phyloP scores from a whole-genome alignment of 805 yeast species.

The Candida ficus region DNA sequence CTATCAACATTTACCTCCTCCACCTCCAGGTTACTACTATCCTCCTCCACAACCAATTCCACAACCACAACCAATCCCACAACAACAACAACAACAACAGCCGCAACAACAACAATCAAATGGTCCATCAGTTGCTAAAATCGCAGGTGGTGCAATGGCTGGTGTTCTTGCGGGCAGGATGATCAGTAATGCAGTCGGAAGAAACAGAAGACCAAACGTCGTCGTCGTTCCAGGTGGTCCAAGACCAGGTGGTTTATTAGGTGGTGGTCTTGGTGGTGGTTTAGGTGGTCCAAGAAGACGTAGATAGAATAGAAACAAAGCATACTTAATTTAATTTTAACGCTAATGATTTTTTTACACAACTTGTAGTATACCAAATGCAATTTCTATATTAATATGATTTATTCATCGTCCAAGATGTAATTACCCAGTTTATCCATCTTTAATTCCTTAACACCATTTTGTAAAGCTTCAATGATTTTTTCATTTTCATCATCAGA shows the following conservation, averaged over 20 bases:
- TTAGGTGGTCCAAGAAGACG: not conserved
- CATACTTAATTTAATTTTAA: too few species aligned
- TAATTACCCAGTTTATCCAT: constrained; percentile 84
- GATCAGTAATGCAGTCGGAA: not conserved
- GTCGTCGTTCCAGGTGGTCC: not conserved
- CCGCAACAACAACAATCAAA: not conserved
- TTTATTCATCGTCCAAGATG: constrained; percentile 43
- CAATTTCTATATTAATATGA: too few species aligned
- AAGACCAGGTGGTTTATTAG: too few species aligned
- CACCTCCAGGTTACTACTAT: not conserved
- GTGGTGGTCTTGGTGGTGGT: not conserved
- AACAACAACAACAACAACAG: constrained; percentile 1
- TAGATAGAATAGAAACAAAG: too few species aligned
- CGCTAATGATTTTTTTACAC: too few species aligned
- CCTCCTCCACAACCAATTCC: not conserved
- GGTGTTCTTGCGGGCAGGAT: constrained; percentile 2
- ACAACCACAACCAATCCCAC: not conserved
- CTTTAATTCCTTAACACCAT: constrained; percentile 60
- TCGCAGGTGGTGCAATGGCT: constrained; percentile 6
- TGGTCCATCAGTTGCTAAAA: constrained; percentile 5
- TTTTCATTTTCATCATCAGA: constrained; percentile 54
- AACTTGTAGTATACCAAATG: too few species aligned
- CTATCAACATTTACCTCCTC: not conserved
- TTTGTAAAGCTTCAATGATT: constrained; percentile 64
- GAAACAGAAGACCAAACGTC: not conserved